Conservation (phyloP, 2,329 filamentous ascomycete species). For the Byssothecium circinans region DNA sequence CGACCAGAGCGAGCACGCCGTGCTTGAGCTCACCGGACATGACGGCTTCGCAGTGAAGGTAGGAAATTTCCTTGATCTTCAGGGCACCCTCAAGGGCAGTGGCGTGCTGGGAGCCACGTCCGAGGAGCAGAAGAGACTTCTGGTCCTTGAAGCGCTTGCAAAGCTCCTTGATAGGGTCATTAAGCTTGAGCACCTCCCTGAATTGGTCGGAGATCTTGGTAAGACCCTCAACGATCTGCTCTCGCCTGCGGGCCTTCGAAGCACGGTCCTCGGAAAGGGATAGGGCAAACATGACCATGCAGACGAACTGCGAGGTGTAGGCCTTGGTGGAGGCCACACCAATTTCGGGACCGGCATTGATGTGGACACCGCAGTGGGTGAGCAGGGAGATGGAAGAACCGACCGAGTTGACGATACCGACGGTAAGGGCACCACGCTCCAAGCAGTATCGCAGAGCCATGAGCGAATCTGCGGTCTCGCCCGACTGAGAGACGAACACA, state of each 20-base stretch:
- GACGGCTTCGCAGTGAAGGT: conserved; percentile 98
- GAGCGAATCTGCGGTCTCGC: conserved; percentile 96
- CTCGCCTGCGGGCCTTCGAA: conserved; percentile 86
- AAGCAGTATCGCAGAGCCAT: conserved; percentile 97
- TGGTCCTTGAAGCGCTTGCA: conserved; percentile 96
- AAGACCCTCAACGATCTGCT: conserved; percentile 96
- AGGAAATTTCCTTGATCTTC: conserved; percentile 99
- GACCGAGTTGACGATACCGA: conserved; percentile 98
- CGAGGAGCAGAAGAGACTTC: conserved; percentile 90
- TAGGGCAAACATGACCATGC: conserved; percentile 99
- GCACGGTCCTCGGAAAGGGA: conserved; percentile 95
- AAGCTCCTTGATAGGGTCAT: conserved; percentile 91
- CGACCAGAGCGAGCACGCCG: conserved; percentile 93
- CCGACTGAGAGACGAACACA: conserved; percentile 97
- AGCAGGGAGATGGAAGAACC: conserved; percentile 98
- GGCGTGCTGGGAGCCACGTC: conserved; percentile 93
- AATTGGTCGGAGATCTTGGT: conserved; percentile 87
- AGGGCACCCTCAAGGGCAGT: conserved; percentile 94
- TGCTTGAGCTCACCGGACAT: conserved; percentile 99
- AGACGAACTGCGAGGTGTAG: conserved; percentile 98
- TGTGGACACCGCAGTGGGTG: conserved; percentile 99
- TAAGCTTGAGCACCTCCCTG: conserved; percentile 85
- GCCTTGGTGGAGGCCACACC: conserved; percentile 99
- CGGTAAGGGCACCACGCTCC: conserved; percentile 93
- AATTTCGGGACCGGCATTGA: conserved; percentile 98